phyloP scores from a whole-genome alignment of 2,329 filamentous ascomycete species.

The Monilinia laxa region DNA sequence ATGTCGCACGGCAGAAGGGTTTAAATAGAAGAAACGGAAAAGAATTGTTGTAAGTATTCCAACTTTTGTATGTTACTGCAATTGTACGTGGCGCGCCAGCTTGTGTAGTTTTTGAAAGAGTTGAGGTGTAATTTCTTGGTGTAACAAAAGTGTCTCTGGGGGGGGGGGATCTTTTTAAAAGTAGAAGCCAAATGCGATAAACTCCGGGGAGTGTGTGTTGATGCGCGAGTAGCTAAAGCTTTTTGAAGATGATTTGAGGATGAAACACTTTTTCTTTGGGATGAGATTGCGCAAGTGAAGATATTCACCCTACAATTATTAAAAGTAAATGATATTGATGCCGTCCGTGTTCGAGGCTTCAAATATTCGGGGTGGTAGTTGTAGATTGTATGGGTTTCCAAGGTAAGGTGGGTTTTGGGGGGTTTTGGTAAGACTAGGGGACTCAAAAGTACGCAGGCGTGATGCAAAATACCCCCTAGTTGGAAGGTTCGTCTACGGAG shows the following conservation, averaged over 20 bases:
- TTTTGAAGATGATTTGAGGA: neutral
- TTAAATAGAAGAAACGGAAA: conserved; percentile 4
- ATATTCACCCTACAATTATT: conserved; percentile 7
- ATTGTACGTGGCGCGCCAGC: conserved; percentile 10
- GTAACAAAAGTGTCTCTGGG: conserved; percentile 3
- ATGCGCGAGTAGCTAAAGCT: conserved; percentile 16
- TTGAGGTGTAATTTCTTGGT: conserved; percentile 2
- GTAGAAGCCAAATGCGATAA: conserved; percentile 16
- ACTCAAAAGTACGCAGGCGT: conserved; percentile 7
- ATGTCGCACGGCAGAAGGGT: conserved; percentile 21
- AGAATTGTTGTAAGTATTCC: conserved; percentile 7
- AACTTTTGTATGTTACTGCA: neutral
- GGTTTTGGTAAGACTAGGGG: neutral
- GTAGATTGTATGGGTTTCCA: conserved; percentile 10
- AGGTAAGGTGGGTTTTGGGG: neutral
- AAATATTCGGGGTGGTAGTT: neutral
- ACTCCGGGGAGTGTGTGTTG: conserved; percentile 1
- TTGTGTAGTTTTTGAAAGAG: conserved; percentile 15
- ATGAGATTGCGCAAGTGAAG: conserved; percentile 12
- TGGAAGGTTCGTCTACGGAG: conserved; percentile 2
- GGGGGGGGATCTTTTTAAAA: neutral
- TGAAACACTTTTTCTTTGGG: neutral
- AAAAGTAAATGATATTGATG: neutral
- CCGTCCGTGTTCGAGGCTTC: conserved; percentile 2
- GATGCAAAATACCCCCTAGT: conserved; percentile 1